Evolutionary conservation across 768 basidiomycete species (phyloP).

Genomic region (Psilocybe tampanensis): DNA sequence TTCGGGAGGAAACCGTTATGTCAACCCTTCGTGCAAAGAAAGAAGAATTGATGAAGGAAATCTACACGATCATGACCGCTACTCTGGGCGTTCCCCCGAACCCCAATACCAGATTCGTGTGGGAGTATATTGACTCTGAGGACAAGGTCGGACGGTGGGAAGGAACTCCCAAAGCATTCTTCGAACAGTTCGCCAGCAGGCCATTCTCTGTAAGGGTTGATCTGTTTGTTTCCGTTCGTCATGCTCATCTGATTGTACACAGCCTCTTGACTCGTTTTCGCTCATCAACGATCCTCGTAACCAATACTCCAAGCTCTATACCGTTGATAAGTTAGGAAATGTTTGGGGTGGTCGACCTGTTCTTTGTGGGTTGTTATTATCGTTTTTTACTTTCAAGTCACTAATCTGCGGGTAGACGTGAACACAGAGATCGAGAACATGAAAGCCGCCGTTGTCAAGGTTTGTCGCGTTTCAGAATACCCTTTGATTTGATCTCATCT

Average conservation of each 20-base stretch:
- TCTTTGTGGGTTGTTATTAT: conserved; percentile 61
- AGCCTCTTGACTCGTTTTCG: conserved; percentile 83
- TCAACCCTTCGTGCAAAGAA: conserved; percentile 78
- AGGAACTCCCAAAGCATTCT: conserved; percentile 83
- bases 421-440: conserved; percentile 84
- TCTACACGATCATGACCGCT: conserved; percentile 84
- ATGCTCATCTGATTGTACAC: conserved; percentile 7
- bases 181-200: conserved; percentile 61
- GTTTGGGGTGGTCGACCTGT: conserved; percentile 87
- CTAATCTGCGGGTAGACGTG: conserved; percentile 59
- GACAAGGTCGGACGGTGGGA: conserved; percentile 76
- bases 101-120: conserved; percentile 71
- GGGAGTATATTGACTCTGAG: conserved; percentile 87
- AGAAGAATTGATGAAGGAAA: conserved; percentile 79
- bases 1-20: conserved; percentile 49
- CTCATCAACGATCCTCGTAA: conserved; percentile 96
- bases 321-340: conserved; percentile 92
- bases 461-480: conserved; percentile 19
- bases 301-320: conserved; percentile 78
- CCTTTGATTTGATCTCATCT: neutral
- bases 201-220: conserved; percentile 50
- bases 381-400: neutral
- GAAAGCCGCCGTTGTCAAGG: conserved; percentile 81
- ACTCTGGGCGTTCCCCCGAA: conserved; percentile 86
- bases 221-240: neutral